phyloP scores from a whole-genome alignment of 176 grass and related monocot species.

The Hordeum vulgare region DNA sequence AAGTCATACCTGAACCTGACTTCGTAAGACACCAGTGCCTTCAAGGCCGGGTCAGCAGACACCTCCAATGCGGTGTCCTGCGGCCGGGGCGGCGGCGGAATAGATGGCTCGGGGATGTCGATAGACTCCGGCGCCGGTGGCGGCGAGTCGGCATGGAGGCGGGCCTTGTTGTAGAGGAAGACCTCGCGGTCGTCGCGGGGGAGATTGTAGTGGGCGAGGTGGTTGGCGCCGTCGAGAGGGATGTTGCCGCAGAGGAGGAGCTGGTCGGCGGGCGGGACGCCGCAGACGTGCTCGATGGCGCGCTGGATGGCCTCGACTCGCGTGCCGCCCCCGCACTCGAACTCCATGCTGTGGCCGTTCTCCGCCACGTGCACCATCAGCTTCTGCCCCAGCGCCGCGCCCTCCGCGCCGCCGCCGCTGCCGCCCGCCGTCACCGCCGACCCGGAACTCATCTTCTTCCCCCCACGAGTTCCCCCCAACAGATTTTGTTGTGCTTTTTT shows the following conservation, averaged over 20 bases:
- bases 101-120: conserved; percentile 41
- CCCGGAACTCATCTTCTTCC: conserved; percentile 81
- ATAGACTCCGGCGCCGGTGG: conserved; percentile 50
- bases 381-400: conserved; percentile 51
- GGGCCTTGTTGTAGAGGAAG: conserved; percentile 90
- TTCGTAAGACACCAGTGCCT: conserved; percentile 77
- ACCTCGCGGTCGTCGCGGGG: conserved; percentile 80
- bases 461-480: background rate
- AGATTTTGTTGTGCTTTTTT: background rate
- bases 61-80: conserved; percentile 39
- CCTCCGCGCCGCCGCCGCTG: conserved; percentile 30
- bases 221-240: conserved; percentile 54
- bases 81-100: conserved; percentile 39
- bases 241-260: conserved; percentile 75
- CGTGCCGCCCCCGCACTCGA: conserved; percentile 68
- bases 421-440: conserved; percentile 63
- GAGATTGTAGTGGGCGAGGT: conserved; percentile 76
- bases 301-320: conserved; percentile 60
- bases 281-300: conserved; percentile 52
- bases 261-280: conserved; percentile 54
- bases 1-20: conserved; percentile 76
- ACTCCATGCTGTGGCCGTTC: conserved; percentile 91
- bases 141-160: conserved; percentile 42
- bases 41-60: conserved; percentile 67
- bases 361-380: conserved; percentile 83